Conservation (phyloP, 345 rosid genomes). For the Mercurialis annua region DNA sequence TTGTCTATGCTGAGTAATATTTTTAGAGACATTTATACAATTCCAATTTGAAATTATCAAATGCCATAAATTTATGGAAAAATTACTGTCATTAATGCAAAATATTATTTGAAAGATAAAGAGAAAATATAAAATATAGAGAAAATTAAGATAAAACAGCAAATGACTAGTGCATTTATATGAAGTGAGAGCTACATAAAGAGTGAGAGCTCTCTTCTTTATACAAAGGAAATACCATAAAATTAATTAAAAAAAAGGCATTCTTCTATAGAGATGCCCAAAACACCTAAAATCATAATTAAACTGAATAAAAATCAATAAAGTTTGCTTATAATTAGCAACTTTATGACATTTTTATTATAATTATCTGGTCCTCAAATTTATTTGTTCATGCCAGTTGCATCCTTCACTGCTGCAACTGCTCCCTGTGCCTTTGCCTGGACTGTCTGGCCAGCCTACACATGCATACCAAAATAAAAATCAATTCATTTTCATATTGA, state of each 20-base stretch:
- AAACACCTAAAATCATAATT: too few species aligned
- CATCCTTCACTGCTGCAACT: conserved; percentile 58
- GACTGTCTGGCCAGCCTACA: conserved; percentile 58
- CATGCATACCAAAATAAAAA: not conserved
- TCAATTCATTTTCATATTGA: too few species aligned
- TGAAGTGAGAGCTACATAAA: conserved; percentile 2
- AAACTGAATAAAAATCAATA: too few species aligned
- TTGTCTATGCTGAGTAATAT: too few species aligned
- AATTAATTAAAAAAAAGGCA: not conserved
- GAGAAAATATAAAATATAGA: not conserved
- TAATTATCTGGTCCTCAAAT: too few species aligned
- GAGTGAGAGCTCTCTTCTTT: conserved; percentile 17
- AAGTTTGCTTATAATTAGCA: too few species aligned
- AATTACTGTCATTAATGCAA: not conserved
- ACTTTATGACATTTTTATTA: too few species aligned
- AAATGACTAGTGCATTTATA: conserved; percentile 1
- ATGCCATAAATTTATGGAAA: not conserved
- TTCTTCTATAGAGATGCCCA: not conserved
- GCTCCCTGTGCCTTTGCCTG: conserved; percentile 57
- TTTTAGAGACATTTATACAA: too few species aligned
- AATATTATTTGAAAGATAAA: not conserved
- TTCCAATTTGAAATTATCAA: not conserved
- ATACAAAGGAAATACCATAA: not conserved
- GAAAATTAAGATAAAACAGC: not conserved
- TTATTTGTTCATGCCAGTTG: conserved; percentile 33